These are phyloP conservation scores for Kodamaea suecica DNA, from an alignment of 1,139 yeast species.

Conservation along the genomic window DNA sequence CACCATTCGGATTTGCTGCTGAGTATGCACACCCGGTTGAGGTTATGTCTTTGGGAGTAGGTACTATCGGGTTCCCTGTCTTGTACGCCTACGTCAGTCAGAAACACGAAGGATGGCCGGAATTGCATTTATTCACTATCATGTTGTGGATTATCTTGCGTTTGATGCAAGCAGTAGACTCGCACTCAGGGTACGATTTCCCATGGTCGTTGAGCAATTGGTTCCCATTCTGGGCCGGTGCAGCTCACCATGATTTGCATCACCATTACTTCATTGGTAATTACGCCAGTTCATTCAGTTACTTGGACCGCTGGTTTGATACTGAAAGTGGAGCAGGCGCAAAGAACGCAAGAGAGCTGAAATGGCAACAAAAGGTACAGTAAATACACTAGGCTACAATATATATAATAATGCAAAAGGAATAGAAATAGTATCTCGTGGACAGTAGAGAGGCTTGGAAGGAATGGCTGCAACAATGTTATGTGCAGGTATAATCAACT, in stretches of 20 bases:
- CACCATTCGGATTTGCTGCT: slow-evolving; percentile 94
- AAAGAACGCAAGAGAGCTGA: slow-evolving; percentile 57
- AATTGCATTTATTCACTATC: slow-evolving; percentile 80
- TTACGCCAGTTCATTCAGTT: slow-evolving; percentile 89
- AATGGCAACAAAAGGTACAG: slow-evolving; percentile 34
- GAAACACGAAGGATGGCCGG: slow-evolving; percentile 39
- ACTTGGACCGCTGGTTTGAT: slow-evolving; percentile 83
- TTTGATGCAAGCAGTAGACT: slow-evolving; percentile 90
- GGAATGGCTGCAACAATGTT: too few species aligned
- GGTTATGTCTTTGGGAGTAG: slow-evolving; percentile 85
- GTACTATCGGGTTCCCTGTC: slow-evolving; percentile 92
- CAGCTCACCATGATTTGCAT: slow-evolving; percentile 96
- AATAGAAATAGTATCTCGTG: too few species aligned
- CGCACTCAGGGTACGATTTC: slow-evolving; percentile 96
- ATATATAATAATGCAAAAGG: too few species aligned
- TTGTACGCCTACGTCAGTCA: slow-evolving; percentile 44
- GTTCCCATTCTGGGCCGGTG: slow-evolving; percentile 96
- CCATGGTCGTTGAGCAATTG: slow-evolving; percentile 93
- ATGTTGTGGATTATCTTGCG: slow-evolving; percentile 85
- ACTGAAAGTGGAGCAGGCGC: slow-evolving; percentile 82
- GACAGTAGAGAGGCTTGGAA: too few species aligned
- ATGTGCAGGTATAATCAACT: too few species aligned
- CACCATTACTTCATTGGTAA: slow-evolving; percentile 92
- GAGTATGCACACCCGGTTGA: slow-evolving; percentile 96
- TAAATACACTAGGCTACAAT: too few species aligned